These are phyloP conservation scores for Phragmites australis DNA, from an alignment of 176 grass and related monocot genomes.

Conservation along the genomic window DNA sequence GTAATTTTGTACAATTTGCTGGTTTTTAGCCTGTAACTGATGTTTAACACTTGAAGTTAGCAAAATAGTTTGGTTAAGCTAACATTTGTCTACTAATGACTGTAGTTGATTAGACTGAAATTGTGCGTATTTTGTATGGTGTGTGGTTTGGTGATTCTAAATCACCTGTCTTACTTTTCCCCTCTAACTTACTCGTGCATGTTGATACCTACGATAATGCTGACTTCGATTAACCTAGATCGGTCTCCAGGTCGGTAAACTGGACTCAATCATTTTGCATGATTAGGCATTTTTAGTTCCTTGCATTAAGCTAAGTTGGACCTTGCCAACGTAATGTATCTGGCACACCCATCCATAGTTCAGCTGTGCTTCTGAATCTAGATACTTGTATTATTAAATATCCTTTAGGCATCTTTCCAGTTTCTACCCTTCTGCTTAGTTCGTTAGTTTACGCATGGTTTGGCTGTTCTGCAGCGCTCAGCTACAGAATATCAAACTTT, in stretches of 20 bases:
- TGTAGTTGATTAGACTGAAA: neutral
- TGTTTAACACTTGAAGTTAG: neutral
- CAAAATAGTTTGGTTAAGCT: neutral
- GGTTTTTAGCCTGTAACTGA: neutral
- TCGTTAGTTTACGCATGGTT: neutral
- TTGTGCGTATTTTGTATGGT: neutral
- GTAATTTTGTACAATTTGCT: conserved; percentile 1
- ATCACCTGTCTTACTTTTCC: neutral
- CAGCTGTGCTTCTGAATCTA: neutral
- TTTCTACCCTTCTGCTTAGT: neutral
- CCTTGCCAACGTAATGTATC: neutral
- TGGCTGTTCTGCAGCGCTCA: neutral
- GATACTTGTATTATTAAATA: neutral
- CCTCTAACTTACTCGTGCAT: neutral
- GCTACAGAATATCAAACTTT: neutral
- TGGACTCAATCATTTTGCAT: neutral
- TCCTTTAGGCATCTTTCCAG: neutral
- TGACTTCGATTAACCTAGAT: neutral
- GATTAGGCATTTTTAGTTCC: neutral
- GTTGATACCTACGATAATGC: neutral
- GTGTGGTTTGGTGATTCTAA: neutral
- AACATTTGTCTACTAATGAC: neutral
- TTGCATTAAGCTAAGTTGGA: neutral
- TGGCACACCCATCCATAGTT: neutral
- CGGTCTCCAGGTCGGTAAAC: no score